phyloP scores from a whole-genome alignment of 768 basidiomycete genomes.

The Cystofilobasidium ferigula region DNA sequence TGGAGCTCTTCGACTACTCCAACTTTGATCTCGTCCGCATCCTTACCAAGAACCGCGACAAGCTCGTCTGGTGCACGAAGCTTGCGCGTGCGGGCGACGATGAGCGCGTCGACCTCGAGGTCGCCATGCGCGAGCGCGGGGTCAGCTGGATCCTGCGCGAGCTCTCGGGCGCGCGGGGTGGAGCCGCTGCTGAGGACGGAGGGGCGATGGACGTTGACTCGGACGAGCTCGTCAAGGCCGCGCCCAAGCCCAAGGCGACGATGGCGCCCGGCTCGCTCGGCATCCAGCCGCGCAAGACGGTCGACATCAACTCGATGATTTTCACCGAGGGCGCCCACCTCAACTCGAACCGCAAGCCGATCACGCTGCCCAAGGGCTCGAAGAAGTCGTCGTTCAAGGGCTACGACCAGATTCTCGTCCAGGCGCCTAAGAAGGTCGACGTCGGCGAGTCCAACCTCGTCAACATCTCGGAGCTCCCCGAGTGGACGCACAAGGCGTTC shows the following conservation, averaged over 20 bases:
- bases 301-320: constrained; percentile 90
- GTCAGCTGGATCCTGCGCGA: constrained; percentile 91
- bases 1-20: constrained; percentile 91
- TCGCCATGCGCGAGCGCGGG: constrained; percentile 95
- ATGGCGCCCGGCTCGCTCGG: constrained; percentile 76
- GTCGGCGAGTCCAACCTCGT: constrained; percentile 48
- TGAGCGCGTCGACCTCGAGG: constrained; percentile 83
- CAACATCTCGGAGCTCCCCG: constrained; percentile 59
- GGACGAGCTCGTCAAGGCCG: constrained; percentile 34
- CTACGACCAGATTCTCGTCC: constrained; percentile 95
- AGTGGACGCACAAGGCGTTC: constrained; percentile 82
- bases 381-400: constrained; percentile 95
- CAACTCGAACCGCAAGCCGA: constrained; percentile 96
- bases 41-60: constrained; percentile 89
- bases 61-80: constrained; percentile 96
- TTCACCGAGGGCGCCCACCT: constrained; percentile 91
- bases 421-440: constrained; percentile 67
- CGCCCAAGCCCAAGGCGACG: constrained; percentile 57
- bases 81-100: constrained; percentile 79
- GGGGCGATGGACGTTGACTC: constrained; percentile 72
- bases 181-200: constrained; percentile 29
- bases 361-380: constrained; percentile 86
- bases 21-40: constrained; percentile 80
- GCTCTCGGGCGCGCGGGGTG: constrained; percentile 61
- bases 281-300: constrained; percentile 62